Conservation (phyloP, 805 yeast genomes). For the Nakazawaea holstii region DNA sequence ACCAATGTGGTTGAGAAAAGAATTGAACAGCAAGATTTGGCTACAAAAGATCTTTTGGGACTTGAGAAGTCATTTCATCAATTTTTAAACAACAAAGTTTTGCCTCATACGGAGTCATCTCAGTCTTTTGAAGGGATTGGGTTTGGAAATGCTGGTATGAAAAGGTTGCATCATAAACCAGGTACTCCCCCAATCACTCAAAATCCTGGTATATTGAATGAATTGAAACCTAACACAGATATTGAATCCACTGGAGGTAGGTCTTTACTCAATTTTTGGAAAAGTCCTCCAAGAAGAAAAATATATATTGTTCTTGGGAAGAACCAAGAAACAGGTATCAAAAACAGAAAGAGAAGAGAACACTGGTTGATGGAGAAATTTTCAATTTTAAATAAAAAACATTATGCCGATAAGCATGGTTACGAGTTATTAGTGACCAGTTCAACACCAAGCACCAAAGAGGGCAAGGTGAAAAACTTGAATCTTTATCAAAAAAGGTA, state of each 20-base stretch:
- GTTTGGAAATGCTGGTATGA: conserved; percentile 14
- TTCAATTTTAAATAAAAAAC: conserved; percentile 41
- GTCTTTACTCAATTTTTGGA: not conserved
- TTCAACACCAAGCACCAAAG: conserved; percentile 14
- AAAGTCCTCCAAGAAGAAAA: conserved; percentile 22
- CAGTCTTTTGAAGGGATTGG: conserved; percentile 14
- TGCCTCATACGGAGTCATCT: conserved; percentile 8
- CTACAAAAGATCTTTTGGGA: conserved; percentile 9
- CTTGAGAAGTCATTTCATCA: conserved; percentile 16
- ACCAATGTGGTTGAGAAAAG: not conserved
- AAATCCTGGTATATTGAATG: conserved; percentile 22
- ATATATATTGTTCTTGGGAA: conserved; percentile 33
- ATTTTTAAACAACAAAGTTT: conserved; percentile 18
- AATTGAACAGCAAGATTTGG: conserved; percentile 5
- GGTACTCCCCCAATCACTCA: conserved; percentile 23
- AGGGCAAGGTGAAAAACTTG: conserved; percentile 28
- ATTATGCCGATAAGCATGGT: conserved; percentile 41
- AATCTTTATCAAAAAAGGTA: conserved; percentile 39
- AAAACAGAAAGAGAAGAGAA: conserved; percentile 32
- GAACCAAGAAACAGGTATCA: conserved; percentile 35
- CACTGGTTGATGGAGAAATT: conserved; percentile 43
- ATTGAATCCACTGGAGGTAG: not conserved
- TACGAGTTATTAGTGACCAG: conserved; percentile 37
- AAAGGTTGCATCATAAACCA: conserved; percentile 15
- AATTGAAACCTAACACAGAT: conserved; percentile 5